phyloP scores from a whole-genome alignment of 805 yeast genomes.

The Zygoascus biomembranicola region DNA sequence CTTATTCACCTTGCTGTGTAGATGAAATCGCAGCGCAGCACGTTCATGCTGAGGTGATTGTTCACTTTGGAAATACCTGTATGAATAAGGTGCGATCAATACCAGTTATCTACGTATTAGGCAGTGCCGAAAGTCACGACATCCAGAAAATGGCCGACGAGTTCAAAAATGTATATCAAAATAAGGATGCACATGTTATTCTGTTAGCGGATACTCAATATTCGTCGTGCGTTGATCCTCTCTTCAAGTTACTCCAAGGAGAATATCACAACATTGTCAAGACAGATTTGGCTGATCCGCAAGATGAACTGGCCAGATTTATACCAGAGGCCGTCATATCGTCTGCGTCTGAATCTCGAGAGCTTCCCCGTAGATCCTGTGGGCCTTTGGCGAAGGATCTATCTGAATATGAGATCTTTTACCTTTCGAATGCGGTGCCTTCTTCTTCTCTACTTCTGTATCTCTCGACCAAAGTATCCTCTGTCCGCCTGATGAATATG shows the following conservation, averaged over 20 bases:
- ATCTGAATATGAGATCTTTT: conserved; percentile 52
- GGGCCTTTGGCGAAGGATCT: conserved; percentile 20
- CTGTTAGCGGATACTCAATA: conserved; percentile 73
- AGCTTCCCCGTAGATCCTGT: conserved; percentile 19
- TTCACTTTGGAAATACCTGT: conserved; percentile 95
- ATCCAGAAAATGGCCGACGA: conserved; percentile 34
- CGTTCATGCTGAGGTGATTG: conserved; percentile 72
- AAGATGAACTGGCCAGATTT: neutral
- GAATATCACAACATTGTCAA: conserved; percentile 27
- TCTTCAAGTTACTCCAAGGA: conserved; percentile 32
- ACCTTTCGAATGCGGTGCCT: conserved; percentile 43
- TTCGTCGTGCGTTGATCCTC: conserved; percentile 33
- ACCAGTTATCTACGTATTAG: conserved; percentile 70
- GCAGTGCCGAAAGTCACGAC: conserved; percentile 34
- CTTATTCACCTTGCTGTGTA: conserved; percentile 90
- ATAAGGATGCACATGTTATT: conserved; percentile 30
- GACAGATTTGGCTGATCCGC: conserved; percentile 11
- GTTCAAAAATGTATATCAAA: conserved; percentile 3
- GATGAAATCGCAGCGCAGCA: conserved; percentile 97
- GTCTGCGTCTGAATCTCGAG: neutral
- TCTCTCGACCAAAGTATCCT: conserved; percentile 60
- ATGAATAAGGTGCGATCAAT: conserved; percentile 65
- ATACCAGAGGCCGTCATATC: conserved; percentile 2
- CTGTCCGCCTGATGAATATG: conserved; percentile 46
- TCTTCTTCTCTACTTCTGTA: conserved; percentile 71